phyloP scores from a whole-genome alignment of 352 stramenopile genomes.

The Pythium chondricola region DNA sequence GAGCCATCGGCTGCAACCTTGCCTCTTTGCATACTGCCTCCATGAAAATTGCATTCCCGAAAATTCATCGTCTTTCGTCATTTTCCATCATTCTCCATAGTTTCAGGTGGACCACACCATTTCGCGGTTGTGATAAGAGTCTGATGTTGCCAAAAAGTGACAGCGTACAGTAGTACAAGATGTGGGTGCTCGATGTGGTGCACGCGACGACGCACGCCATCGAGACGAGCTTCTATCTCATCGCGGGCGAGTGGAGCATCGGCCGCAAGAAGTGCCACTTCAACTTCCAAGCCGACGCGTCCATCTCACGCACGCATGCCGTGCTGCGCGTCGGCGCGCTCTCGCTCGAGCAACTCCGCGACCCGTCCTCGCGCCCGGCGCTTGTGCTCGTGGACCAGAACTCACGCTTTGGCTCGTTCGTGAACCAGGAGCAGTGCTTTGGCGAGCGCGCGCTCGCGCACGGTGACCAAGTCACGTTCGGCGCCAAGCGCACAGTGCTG shows the following conservation, averaged over 20 bases:
- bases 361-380: slow-evolving; percentile 45
- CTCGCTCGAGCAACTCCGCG: slow-evolving; percentile 42
- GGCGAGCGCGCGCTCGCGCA: slow-evolving; percentile 39
- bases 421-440: slow-evolving; percentile 71
- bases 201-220: slow-evolving; percentile 26
- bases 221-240: slow-evolving; percentile 70
- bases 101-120: too few relatives aligned
- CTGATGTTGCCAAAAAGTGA: too few relatives aligned
- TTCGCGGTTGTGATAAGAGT: too few relatives aligned
- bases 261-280: slow-evolving; percentile 81
- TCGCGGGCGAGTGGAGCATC: slow-evolving; percentile 79
- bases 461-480: slow-evolving; percentile 77
- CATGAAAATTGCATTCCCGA: too few relatives aligned
- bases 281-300: slow-evolving; percentile 76
- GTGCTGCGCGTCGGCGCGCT: slow-evolving; percentile 68
- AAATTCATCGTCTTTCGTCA: too few relatives aligned
- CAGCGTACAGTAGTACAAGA: too few relatives aligned
- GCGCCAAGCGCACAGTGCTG: slow-evolving; percentile 75
- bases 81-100: too few relatives aligned
- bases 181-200: slow-evolving; percentile 81
- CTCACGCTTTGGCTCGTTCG: slow-evolving; percentile 84
- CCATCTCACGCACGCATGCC: slow-evolving; percentile 77
- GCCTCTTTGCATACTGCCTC: too few relatives aligned
- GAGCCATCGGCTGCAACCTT: too few relatives aligned
- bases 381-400: slow-evolving; percentile 75